Conservation (phyloP, 2,329 filamentous ascomycete species). For the Penicillium sp. region DNA sequence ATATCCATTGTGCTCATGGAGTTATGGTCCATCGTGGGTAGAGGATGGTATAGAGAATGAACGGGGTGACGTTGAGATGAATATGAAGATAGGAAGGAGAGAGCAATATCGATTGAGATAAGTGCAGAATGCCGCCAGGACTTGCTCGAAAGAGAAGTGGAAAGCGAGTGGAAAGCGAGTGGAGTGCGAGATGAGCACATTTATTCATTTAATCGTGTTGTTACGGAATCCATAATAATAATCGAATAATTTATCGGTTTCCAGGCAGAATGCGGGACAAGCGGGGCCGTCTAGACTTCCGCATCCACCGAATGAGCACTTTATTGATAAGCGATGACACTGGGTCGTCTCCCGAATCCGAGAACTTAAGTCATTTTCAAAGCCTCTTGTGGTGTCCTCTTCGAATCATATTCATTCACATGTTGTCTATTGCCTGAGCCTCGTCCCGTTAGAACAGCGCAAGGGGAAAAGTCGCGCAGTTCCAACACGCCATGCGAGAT, state of each 20-base stretch:
- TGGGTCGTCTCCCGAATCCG: neutral
- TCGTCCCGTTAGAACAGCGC: neutral
- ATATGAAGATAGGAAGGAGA: neutral
- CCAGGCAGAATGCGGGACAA: neutral
- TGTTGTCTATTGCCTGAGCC: neutral
- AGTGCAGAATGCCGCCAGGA: neutral
- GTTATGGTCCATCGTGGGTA: constrained; percentile 7
- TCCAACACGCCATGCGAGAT: neutral
- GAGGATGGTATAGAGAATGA: neutral
- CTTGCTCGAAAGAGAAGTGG: neutral
- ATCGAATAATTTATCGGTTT: neutral
- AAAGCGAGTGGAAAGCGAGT: neutral
- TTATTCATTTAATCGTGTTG: constrained; percentile 1
- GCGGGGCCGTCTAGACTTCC: constrained; percentile 1
- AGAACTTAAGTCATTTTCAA: neutral
- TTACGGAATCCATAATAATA: neutral
- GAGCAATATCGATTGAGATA: neutral
- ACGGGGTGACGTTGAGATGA: neutral
- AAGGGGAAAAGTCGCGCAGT: neutral
- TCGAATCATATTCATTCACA: neutral
- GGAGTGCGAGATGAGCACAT: constrained; percentile 4
- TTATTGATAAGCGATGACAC: constrained; percentile 16
- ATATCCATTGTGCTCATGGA: constrained; percentile 14
- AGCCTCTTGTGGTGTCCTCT: neutral
- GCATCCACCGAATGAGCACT: constrained; percentile 11